Conservation (phyloP, 148 eudicot species). For the Euryodendron excelsum region DNA sequence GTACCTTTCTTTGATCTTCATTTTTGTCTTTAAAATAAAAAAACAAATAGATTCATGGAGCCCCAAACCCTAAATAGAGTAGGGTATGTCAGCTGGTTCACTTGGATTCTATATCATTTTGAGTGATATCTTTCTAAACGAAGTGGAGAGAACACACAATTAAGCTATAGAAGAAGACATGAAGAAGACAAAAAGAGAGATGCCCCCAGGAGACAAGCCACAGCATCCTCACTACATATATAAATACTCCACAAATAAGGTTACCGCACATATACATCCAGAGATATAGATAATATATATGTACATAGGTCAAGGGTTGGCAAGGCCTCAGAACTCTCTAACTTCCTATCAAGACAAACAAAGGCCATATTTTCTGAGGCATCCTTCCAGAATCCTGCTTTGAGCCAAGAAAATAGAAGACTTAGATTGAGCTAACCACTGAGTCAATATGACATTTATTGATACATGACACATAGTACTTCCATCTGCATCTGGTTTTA, state of each 20-base stretch:
- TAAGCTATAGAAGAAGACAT: not conserved
- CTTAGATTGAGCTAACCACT: conserved; percentile 3
- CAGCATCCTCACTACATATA: not conserved
- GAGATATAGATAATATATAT: not conserved
- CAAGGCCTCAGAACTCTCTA: not conserved
- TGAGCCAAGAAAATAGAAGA: conserved; percentile 9
- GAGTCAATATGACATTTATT: not conserved
- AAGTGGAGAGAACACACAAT: not conserved
- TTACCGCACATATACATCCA: not conserved
- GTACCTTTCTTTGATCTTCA: not conserved
- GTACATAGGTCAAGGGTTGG: conserved; percentile 13
- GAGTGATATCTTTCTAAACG: not conserved
- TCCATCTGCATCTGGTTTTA: no score
- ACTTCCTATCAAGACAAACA: not conserved
- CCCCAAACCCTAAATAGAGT: conserved; percentile 11
- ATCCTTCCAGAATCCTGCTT: conserved; percentile 4
- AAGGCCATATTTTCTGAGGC: not conserved
- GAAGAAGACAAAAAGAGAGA: conserved; percentile 2
- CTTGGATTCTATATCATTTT: not conserved
- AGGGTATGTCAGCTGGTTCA: not conserved
- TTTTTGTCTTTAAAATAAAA: not conserved
- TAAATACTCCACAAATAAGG: not conserved
- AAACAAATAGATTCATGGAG: conserved; percentile 2
- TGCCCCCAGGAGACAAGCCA: not conserved
- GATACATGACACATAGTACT: no score